Percentiles rank a stretch among this genome's conserved stretches.
These are phyloP conservation scores for Solanum aculeatissimum DNA, from an alignment of 305 asterid genomes.

Conservation along the genomic window DNA sequence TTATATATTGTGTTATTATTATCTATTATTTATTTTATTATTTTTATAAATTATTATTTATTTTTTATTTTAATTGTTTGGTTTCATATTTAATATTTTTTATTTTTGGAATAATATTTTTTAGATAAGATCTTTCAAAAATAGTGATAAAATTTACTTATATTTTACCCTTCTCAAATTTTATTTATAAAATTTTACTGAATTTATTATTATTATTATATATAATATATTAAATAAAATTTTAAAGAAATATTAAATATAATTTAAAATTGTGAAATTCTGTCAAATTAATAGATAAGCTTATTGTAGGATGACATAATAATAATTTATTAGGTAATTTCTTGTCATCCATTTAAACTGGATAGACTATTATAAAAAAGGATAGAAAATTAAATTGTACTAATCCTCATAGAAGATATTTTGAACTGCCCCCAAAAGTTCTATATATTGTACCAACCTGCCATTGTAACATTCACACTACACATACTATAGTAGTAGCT, in stretches of 20 bases:
- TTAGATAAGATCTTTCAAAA: no score
- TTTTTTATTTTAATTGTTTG: no score
- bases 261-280: neutral
- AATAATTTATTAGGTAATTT: neutral
- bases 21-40: no score
- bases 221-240: neutral
- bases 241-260: neutral
- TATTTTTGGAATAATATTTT: no score
- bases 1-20: no score
- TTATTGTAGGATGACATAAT: neutral
- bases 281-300: neutral
- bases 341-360: neutral
- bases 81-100: no score
- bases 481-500: no score
- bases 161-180: no score
- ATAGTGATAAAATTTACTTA: no score
- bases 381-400: neutral
- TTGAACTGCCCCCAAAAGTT: neutral
- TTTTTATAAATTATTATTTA: no score
- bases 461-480: neutral
- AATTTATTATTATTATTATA: no score
- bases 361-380: neutral
- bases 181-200: no score
- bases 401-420: neutral
- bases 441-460: slow-evolving; percentile 8